Conservation (phyloP, 208 protist genomes). For the Polymyxa betae region DNA sequence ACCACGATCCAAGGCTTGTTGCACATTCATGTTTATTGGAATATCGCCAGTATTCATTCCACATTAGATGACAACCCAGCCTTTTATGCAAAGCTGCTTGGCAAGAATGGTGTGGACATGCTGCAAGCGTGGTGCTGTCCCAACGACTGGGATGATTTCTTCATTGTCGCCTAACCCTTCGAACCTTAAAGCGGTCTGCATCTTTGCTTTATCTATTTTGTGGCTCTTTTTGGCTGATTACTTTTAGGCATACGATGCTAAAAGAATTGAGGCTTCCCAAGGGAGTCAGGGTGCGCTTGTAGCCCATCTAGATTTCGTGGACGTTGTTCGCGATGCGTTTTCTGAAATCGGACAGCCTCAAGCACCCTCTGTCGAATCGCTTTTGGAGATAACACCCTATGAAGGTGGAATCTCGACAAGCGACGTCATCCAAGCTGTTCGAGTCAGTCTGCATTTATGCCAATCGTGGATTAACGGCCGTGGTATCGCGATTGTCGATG, state of each 20-base stretch:
- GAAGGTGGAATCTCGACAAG: not conserved
- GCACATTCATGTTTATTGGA: not conserved
- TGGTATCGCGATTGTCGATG: not conserved
- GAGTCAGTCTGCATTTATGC: not conserved
- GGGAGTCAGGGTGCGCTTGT: constrained; percentile 30
- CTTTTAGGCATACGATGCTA: constrained; percentile 32
- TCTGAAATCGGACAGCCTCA: not conserved
- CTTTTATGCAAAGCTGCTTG: not conserved
- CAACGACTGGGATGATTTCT: not conserved
- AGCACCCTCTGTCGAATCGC: not conserved
- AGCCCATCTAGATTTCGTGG: not conserved
- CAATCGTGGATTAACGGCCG: not conserved
- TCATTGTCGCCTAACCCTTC: not conserved
- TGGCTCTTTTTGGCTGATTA: not conserved
- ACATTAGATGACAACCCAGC: not conserved
- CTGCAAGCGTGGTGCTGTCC: not conserved
- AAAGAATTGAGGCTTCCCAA: not conserved
- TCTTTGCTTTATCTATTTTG: not conserved
- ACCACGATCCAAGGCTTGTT: not conserved
- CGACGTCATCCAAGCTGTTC: not conserved
- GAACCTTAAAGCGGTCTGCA: not conserved
- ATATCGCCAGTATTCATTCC: not conserved
- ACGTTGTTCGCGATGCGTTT: not conserved
- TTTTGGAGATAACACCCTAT: not conserved
- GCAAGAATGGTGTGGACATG: not conserved